A percentile compares a stretch with the other conserved stretches of the same genome.
These are phyloP conservation scores for Solanum chacoense DNA, from an alignment of 305 asterid species.

Conservation along the genomic window DNA sequence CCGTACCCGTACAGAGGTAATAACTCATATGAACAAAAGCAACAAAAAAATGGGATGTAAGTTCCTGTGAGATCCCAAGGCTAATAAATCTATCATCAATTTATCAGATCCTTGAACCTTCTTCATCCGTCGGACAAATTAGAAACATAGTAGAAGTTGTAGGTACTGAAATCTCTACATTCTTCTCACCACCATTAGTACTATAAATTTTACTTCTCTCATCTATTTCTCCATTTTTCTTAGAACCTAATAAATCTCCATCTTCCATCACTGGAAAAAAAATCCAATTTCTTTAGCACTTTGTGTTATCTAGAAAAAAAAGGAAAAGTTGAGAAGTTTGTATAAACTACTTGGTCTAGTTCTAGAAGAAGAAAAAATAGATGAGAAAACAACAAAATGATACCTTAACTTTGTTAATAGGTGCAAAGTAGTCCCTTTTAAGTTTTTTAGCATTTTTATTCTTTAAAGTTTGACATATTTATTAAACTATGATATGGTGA, in stretches of 20 bases:
- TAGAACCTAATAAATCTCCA: background rate
- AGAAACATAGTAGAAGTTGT: conserved; percentile 54
- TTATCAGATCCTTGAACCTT: conserved; percentile 13
- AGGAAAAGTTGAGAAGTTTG: background rate
- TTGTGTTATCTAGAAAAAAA: background rate
- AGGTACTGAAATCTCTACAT: conserved; percentile 37
- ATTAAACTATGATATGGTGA: background rate
- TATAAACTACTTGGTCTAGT: background rate
- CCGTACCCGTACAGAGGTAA: background rate
- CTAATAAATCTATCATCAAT: conserved; percentile 31
- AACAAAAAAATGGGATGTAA: background rate
- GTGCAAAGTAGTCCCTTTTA: background rate
- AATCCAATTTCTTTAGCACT: background rate
- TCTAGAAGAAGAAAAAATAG: background rate
- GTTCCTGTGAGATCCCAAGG: conserved; percentile 90
- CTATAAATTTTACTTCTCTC: background rate
- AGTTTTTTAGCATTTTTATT: background rate
- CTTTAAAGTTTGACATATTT: background rate
- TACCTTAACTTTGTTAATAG: background rate
- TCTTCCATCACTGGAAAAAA: background rate
- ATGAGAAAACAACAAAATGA: background rate
- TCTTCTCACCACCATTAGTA: background rate
- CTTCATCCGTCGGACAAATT: conserved; percentile 72
- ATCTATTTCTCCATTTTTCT: background rate
- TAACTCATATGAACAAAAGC: background rate